phyloP scores from a whole-genome alignment of 352 stramenopile species.

The Pythium aphanidermatum region DNA sequence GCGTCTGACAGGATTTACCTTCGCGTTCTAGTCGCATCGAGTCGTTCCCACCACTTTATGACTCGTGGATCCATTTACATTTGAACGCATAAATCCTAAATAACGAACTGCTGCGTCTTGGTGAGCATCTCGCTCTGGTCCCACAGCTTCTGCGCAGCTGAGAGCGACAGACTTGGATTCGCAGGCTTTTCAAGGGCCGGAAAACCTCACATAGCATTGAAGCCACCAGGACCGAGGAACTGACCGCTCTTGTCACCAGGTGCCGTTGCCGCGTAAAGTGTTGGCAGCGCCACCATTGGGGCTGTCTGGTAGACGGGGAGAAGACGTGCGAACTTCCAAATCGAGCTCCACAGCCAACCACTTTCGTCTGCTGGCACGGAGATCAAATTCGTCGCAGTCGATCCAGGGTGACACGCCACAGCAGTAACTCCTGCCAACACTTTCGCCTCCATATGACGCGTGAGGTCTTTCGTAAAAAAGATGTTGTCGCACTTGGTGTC shows the following conservation, averaged over 20 bases:
- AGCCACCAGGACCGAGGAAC: constrained; percentile 23
- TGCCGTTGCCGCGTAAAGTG: constrained; percentile 31
- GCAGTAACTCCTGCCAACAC: constrained; percentile 17
- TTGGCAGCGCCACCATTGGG: constrained; percentile 34
- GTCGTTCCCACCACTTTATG: too few relatives aligned
- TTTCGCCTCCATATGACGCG: constrained; percentile 17
- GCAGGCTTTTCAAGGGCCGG: too few relatives aligned
- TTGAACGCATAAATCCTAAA: too few relatives aligned
- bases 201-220: neutral
- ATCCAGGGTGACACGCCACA: constrained; percentile 25
- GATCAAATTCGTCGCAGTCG: constrained; percentile 25
- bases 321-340: constrained; percentile 20
- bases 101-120: too few relatives aligned
- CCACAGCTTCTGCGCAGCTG: too few relatives aligned
- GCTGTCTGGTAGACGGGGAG: constrained; percentile 33
- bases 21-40: too few relatives aligned
- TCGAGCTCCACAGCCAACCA: constrained; percentile 17
- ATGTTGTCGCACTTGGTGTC: constrained; percentile 39
- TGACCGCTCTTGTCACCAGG: constrained; percentile 22
- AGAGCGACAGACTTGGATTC: too few relatives aligned
- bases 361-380: too few relatives aligned
- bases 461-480: constrained; percentile 35
- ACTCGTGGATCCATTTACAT: too few relatives aligned
- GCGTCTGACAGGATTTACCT: too few relatives aligned
- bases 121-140: too few relatives aligned